Evolutionary conservation across 805 yeast genomes (phyloP).

Genomic region (Pichia eremophila): DNA sequence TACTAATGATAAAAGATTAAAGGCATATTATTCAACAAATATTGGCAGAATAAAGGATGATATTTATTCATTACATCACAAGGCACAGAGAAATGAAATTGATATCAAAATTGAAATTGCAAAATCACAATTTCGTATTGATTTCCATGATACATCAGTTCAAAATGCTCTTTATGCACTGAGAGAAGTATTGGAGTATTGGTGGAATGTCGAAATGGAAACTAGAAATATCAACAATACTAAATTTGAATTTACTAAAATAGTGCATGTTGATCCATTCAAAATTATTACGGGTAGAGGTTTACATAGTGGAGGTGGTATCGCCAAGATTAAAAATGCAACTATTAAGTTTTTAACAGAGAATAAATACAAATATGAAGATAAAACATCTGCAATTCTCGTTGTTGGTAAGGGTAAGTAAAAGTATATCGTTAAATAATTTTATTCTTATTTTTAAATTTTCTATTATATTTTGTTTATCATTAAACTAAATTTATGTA

Average conservation of each 20-base stretch:
- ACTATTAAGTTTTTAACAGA: conserved; percentile 32
- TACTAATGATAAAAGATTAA: neutral
- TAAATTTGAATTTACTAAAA: conserved; percentile 26
- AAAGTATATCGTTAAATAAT: neutral
- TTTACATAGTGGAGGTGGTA: conserved; percentile 52
- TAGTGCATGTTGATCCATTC: conserved; percentile 34
- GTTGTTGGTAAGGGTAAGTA: conserved; percentile 32
- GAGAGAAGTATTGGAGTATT: conserved; percentile 29
- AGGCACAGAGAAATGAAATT: neutral
- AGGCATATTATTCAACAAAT: neutral
- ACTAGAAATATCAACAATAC: conserved; percentile 35
- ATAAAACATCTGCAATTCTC: conserved; percentile 33
- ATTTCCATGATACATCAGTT: conserved; percentile 49
- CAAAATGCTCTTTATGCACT: conserved; percentile 36
- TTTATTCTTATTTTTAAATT: neutral
- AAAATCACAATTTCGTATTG: conserved; percentile 27
- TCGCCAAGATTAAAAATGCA: conserved; percentile 35
- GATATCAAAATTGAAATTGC: conserved; percentile 7
- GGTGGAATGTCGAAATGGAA: conserved; percentile 57
- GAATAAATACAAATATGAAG: conserved; percentile 36
- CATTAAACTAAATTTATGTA: neutral
- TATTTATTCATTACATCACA: neutral
- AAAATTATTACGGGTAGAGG: conserved; percentile 62
- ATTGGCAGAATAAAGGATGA: neutral
- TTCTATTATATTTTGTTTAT: neutral